These are phyloP conservation scores for Blastobotrys elegans DNA, from an alignment of 1,139 yeast species.

Conservation along the genomic window DNA sequence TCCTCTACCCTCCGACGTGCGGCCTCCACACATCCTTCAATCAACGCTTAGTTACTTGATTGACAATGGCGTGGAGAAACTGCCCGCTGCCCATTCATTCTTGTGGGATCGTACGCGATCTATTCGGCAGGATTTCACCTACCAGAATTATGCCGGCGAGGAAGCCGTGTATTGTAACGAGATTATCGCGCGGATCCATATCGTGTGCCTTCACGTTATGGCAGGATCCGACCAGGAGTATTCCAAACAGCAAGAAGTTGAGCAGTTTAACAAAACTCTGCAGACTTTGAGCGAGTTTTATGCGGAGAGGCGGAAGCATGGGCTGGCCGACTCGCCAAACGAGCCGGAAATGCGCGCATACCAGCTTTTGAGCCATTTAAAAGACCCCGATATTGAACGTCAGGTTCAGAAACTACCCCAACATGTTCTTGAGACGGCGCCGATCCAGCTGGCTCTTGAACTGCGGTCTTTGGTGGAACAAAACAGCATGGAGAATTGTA, in stretches of 20 bases:
- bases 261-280: conserved; percentile 86
- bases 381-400: conserved; percentile 82
- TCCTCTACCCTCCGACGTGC: conserved; percentile 92
- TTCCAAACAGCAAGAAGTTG: conserved; percentile 92
- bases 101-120: conserved; percentile 99
- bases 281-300: conserved; percentile 89
- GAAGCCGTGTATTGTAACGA: conserved; percentile 95
- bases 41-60: conserved; percentile 66
- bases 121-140: conserved; percentile 93
- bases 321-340: conserved; percentile 59
- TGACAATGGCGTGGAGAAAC: conserved; percentile 52
- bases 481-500: conserved; percentile 59
- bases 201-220: conserved; percentile 80
- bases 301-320: conserved; percentile 67
- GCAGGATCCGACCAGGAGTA: conserved; percentile 68
- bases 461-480: conserved; percentile 63
- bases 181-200: conserved; percentile 82
- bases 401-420: conserved; percentile 66
- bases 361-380: conserved; percentile 68
- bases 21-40: conserved; percentile 78
- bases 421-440: conserved; percentile 47
- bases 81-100: conserved; percentile 86
- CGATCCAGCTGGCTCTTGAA: conserved; percentile 68
- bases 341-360: conserved; percentile 95
- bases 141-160: conserved; percentile 89